phyloP scores from a whole-genome alignment of 768 basidiomycete genomes.

The Boletales sp. region DNA sequence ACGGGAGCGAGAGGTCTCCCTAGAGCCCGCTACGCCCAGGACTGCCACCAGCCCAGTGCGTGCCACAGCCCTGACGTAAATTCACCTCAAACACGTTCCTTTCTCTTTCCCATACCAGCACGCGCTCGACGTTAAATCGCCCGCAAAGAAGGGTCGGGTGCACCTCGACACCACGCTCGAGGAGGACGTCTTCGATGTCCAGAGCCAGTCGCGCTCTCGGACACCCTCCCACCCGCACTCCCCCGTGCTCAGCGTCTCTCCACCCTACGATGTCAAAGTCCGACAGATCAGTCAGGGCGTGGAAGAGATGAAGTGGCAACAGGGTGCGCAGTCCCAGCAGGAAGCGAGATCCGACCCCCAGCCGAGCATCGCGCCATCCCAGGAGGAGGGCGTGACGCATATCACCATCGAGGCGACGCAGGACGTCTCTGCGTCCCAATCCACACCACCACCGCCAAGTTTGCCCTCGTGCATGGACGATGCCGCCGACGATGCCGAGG shows the following conservation, averaged over 20 bases:
- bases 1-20: constrained; percentile 73
- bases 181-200: constrained; percentile 46
- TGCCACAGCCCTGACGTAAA: constrained; percentile 28
- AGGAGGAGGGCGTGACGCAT: constrained; percentile 9
- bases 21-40: constrained; percentile 60
- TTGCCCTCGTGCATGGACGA: constrained; percentile 23
- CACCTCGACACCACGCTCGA: constrained; percentile 60
- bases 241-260: constrained; percentile 48
- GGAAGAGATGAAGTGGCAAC: constrained; percentile 73
- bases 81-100: constrained; percentile 19
- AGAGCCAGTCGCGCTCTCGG: constrained; percentile 39
- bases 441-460: constrained; percentile 7
- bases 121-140: constrained; percentile 47
- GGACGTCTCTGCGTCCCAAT: constrained; percentile 6
- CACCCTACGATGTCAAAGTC: constrained; percentile 74
- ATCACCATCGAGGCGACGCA: constrained; percentile 12
- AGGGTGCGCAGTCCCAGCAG: constrained; percentile 22
- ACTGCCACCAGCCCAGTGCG: constrained; percentile 34
- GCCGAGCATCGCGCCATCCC: constrained; percentile 3
- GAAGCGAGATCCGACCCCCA: constrained; percentile 7
- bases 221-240: constrained; percentile 30
- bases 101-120: constrained; percentile 21
- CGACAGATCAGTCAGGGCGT: constrained; percentile 78
- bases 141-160: constrained; percentile 74
- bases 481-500: constrained; percentile 26